These are phyloP conservation scores for Saccharomycopsis hybrid DNA, from an alignment of 1,139 yeast species.

Conservation along the genomic window DNA sequence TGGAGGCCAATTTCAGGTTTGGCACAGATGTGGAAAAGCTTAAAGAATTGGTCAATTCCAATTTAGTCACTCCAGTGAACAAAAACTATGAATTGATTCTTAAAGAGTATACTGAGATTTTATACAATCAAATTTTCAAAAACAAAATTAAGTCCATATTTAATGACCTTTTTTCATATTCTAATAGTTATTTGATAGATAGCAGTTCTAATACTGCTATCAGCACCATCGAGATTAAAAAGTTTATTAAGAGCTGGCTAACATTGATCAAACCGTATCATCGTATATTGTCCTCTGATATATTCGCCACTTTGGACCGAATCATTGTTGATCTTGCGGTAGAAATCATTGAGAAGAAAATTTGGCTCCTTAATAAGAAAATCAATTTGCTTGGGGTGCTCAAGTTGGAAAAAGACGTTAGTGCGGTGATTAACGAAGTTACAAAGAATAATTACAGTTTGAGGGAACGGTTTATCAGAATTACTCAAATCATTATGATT, in stretches of 20 bases:
- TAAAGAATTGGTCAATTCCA: slow-evolving; percentile 32
- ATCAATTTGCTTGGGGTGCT: slow-evolving; percentile 82
- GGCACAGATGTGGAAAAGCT: slow-evolving; percentile 45
- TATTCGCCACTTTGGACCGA: slow-evolving; percentile 30
- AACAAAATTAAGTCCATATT: slow-evolving; percentile 42
- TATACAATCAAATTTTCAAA: slow-evolving; percentile 55
- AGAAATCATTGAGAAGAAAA: slow-evolving; percentile 54
- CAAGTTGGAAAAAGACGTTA: slow-evolving; percentile 76
- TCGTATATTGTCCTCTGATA: slow-evolving; percentile 46
- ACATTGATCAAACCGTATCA: slow-evolving; percentile 57
- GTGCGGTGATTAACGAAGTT: slow-evolving; percentile 61
- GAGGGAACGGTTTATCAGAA: slow-evolving; percentile 70
- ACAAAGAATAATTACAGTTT: slow-evolving; percentile 60
- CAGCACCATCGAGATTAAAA: slow-evolving; percentile 29
- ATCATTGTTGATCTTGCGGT: slow-evolving; percentile 48
- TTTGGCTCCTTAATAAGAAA: slow-evolving; percentile 57
- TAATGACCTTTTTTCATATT: slow-evolving; percentile 40
- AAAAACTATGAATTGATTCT: slow-evolving; percentile 41
- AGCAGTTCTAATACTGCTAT: background rate
- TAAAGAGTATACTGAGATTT: slow-evolving; percentile 45
- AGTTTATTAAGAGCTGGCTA: slow-evolving; percentile 61
- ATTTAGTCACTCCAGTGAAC: slow-evolving; percentile 30
- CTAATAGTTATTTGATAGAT: slow-evolving; percentile 12
- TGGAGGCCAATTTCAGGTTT: slow-evolving; percentile 47
- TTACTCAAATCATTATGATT: slow-evolving; percentile 77